These are phyloP conservation scores for Collybiopsis luxurians DNA, from an alignment of 768 basidiomycete species.

Conservation along the genomic window DNA sequence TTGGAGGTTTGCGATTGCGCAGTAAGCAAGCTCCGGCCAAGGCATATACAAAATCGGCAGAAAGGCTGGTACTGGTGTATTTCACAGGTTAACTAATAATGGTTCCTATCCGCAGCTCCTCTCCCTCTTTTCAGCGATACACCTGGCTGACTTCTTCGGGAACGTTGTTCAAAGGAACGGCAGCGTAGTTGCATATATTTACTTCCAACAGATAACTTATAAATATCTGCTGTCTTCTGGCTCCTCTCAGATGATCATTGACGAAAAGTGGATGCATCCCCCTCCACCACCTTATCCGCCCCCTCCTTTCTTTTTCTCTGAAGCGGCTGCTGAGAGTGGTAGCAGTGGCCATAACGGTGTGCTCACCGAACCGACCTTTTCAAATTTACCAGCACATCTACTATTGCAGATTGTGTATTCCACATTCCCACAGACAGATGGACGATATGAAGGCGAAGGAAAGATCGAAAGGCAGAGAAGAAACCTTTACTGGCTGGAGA, in stretches of 20 bases:
- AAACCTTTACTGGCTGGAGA: slow-evolving; percentile 70
- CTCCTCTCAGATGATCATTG: slow-evolving; percentile 9
- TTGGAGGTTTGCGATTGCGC: no score
- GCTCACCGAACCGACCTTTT: slow-evolving; percentile 14
- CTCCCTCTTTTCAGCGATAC: no score
- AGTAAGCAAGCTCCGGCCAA: no score
- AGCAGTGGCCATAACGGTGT: background rate
- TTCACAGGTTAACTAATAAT: no score
- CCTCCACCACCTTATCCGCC: slow-evolving; percentile 4
- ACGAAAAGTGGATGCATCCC: slow-evolving; percentile 9
- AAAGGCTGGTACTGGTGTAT: no score
- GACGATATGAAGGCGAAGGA: slow-evolving; percentile 35
- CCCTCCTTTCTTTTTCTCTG: background rate
- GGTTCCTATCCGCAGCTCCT: no score
- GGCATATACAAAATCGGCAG: no score
- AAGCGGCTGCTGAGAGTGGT: background rate
- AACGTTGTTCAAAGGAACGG: no score
- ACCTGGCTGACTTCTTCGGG: no score
- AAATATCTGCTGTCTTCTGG: background rate
- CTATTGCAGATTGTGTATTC: slow-evolving; percentile 68
- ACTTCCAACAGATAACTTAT: no score
- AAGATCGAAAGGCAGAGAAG: slow-evolving; percentile 55
- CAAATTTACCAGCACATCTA: slow-evolving; percentile 54
- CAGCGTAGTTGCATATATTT: no score
- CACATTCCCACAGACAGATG: slow-evolving; percentile 50